Percentiles rank a stretch among this genome's conserved stretches.
phyloP scores from a whole-genome alignment of 2,329 filamentous ascomycete genomes.

The Fusarium udum region DNA sequence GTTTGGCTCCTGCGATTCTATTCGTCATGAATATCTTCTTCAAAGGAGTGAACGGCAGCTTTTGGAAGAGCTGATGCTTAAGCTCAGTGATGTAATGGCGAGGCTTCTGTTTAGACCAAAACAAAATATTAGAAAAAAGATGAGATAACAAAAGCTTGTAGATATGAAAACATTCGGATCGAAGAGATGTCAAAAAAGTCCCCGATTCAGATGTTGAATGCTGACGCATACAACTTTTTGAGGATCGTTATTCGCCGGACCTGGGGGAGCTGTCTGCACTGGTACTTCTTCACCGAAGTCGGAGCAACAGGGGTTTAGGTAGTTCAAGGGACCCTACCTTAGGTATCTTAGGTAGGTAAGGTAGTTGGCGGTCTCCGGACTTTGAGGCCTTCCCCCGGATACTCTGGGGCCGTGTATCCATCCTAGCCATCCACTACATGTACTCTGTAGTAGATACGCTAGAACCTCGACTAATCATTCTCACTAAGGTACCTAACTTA shows the following conservation, averaged over 20 bases:
- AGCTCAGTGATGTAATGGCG: neutral
- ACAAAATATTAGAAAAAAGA: neutral
- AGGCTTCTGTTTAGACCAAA: neutral
- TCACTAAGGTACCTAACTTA: neutral
- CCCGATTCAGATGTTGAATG: slow-evolving; percentile 18
- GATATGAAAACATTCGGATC: neutral
- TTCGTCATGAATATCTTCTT: neutral
- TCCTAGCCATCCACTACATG: neutral
- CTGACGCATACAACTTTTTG: slow-evolving; percentile 26
- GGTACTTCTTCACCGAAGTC: slow-evolving; percentile 26
- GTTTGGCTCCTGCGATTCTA: slow-evolving; percentile 7
- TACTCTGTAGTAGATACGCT: neutral
- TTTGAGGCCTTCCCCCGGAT: neutral
- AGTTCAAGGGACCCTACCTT: neutral
- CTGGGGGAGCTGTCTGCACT: slow-evolving; percentile 16
- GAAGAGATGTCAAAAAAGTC: neutral
- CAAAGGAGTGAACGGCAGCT: neutral
- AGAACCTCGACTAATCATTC: neutral
- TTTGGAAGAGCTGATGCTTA: neutral
- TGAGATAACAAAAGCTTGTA: neutral
- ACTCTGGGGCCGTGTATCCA: neutral
- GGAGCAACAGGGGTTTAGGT: slow-evolving; percentile 8
- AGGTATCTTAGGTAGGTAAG: no score
- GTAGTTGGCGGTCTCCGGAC: neutral
- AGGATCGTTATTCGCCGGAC: slow-evolving; percentile 30